Percentiles rank a stretch among this genome's conserved stretches.
Conservation (phyloP, 768 basidiomycete genomes). For the Russula emetica region DNA sequence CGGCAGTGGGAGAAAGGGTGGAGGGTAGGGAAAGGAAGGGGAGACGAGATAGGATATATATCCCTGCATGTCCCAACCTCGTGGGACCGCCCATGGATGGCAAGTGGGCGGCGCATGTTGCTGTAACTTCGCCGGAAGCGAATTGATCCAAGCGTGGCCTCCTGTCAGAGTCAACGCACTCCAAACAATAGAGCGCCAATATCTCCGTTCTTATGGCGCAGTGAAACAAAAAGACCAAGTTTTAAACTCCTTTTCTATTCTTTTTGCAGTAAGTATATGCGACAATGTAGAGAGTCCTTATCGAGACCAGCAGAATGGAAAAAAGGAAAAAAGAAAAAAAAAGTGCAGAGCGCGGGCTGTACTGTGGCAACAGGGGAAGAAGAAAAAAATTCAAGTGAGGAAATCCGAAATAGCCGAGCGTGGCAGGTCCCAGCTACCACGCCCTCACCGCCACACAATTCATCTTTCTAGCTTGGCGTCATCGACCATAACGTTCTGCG, state of each 20-base stretch:
- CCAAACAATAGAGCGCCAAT: neutral
- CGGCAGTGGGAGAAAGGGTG: neutral
- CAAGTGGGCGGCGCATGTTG: slow-evolving; percentile 2
- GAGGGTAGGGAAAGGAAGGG: neutral
- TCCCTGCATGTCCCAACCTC: slow-evolving; percentile 1
- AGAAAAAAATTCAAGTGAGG: neutral
- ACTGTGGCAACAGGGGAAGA: neutral
- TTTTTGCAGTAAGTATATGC: slow-evolving; percentile 4
- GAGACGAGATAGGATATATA: slow-evolving; percentile 22
- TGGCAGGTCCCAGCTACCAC: neutral
- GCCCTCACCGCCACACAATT: neutral
- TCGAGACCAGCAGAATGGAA: neutral
- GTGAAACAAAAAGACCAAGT: neutral
- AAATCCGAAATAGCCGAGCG: neutral
- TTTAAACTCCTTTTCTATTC: neutral
- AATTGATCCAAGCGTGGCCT: neutral
- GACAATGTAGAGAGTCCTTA: neutral
- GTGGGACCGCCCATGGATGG: neutral
- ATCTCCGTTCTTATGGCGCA: neutral
- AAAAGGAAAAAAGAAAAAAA: neutral
- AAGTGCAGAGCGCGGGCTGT: neutral
- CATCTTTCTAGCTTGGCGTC: neutral
- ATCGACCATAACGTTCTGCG: slow-evolving; percentile 2
- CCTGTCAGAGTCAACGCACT: slow-evolving; percentile 1
- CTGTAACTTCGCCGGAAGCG: slow-evolving; percentile 2